Evolutionary conservation across 116 monocot genomes (phyloP).

Genomic region (Dioscorea cayenensis): DNA sequence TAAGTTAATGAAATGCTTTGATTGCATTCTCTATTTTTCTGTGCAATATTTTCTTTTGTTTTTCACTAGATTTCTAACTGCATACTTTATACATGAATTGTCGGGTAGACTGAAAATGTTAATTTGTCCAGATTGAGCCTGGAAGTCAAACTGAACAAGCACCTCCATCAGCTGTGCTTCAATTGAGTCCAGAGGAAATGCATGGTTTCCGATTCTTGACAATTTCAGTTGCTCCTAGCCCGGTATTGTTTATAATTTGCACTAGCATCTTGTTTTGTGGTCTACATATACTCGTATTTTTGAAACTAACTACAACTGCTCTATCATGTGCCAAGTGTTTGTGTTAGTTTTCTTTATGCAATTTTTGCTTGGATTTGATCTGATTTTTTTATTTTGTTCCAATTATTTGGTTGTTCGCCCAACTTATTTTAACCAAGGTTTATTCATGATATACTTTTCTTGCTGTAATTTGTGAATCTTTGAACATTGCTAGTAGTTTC

Average conservation of each 20-base stretch:
- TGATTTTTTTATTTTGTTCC: no score
- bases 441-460: background rate
- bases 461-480: background rate
- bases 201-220: slow-evolving; percentile 83
- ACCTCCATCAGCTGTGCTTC: slow-evolving; percentile 81
- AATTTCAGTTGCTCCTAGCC: slow-evolving; percentile 92
- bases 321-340: no score
- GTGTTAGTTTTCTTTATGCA: no score
- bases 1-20: no score
- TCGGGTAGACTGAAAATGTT: background rate
- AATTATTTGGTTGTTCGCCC: no score
- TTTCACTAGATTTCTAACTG: background rate
- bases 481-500: background rate
- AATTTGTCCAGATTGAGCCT: slow-evolving; percentile 77
- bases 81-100: background rate
- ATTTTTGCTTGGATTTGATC: no score
- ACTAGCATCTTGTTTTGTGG: background rate
- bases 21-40: background rate
- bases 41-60: background rate
- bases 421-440: background rate
- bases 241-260: slow-evolving; percentile 36
- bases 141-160: slow-evolving; percentile 98
- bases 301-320: background rate
- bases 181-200: slow-evolving; percentile 72
- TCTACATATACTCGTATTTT: background rate